Base-by-base conservation (phyloP, 805 yeast genomes). In the Blastobotrys robertii region DNA sequence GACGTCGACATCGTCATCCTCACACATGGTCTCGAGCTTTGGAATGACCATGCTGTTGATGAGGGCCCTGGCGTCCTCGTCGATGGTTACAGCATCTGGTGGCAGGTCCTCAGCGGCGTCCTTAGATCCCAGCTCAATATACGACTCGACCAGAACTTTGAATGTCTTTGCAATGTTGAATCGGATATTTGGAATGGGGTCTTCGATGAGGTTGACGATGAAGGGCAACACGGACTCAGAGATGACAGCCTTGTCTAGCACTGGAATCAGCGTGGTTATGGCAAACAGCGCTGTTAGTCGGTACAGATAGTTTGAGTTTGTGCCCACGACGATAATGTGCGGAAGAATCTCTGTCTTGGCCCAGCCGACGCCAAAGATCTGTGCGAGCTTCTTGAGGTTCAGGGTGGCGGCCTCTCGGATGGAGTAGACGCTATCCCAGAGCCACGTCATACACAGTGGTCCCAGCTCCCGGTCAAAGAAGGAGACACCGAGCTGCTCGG, bases 381-480 rank as follows among this genome's bases (percentile, higher is more conserved):
- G 76, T 4, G 96, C 79, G 54, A 92, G 70, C 52, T 81, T 79
- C 52, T 75, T 79, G 53, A 92, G 69, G 62, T 88, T 92, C 44
- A 70, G 68, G 29, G 92, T 94, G 1, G 97, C 97, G 8, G 98
- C 98, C 52, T 86, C 94, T 64, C 99, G 79, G 48, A 92, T 88
- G 4, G 97, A 88, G 65, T 77, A 92, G 33, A 92, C 98, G 3
- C 88, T 84, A 66, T 92, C 99, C 95, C 97, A 88, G 51, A 92
- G 70, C 97, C 98, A 92, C n/a, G 88, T 83, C 76, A 92, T 76
- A 57, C 96, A 92, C 53, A 92, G 70, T 39, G 84, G 80, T 50
- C 94, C 87, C 51, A 92, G 71, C 56, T 88, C 95, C 60, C 85
- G 84, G 63, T 92, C 92, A 65, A 92, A 92, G 57, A 90, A 87